Conservation (phyloP, 192 early-diverging fungal species). For the Entomortierella parvispora region DNA sequence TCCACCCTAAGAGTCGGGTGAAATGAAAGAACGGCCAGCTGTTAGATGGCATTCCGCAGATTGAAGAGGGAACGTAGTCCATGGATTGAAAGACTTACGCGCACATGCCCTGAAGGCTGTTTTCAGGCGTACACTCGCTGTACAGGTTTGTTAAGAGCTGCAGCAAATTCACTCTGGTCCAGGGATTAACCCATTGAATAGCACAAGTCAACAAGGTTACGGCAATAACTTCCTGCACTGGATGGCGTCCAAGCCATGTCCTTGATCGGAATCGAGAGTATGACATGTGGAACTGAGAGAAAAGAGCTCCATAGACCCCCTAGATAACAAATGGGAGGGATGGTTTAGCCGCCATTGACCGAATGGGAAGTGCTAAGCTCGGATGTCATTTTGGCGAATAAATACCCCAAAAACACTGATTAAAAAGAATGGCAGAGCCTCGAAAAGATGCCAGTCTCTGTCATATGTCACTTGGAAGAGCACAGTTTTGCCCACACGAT, state of each 20-base stretch:
- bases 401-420: conserved; percentile 84
- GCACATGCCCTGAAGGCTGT: conserved; percentile 50
- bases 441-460: conserved; percentile 91
- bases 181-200: conserved; percentile 57
- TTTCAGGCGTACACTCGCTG: conserved; percentile 39
- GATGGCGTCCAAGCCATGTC: conserved; percentile 73
- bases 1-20: neutral
- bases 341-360: no score
- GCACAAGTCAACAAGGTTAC: conserved; percentile 78
- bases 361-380: no score
- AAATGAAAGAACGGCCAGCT: neutral
- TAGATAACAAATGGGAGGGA: conserved; percentile 19
- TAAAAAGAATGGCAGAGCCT: conserved; percentile 85
- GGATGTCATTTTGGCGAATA: no score
- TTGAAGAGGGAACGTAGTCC: neutral
- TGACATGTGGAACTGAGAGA: conserved; percentile 76
- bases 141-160: conserved; percentile 48
- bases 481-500: conserved; percentile 84
- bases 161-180: conserved; percentile 46
- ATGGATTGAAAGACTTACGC: conserved; percentile 37
- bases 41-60: no score
- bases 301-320: conserved; percentile 87
- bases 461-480: conserved; percentile 91
- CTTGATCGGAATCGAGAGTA: conserved; percentile 78
- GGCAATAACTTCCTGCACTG: conserved; percentile 78